These are phyloP conservation scores for Chrysanthemum seticuspe DNA, from an alignment of 129 eudicot species.

Conservation along the genomic window DNA sequence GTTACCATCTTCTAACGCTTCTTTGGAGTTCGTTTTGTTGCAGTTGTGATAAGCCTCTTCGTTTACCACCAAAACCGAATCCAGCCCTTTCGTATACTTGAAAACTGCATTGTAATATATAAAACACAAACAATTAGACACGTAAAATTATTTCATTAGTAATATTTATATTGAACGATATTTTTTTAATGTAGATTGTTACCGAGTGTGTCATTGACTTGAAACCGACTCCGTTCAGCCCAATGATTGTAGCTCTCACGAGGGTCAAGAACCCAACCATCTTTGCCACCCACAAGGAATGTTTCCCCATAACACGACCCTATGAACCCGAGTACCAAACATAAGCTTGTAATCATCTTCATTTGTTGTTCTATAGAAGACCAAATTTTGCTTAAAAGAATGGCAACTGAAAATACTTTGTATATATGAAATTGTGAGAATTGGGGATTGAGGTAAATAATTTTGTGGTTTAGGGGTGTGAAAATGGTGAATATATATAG, in stretches of 20 bases:
- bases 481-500: constrained; percentile 21
- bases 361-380: constrained; percentile 12
- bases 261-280: constrained; percentile 60
- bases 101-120: constrained; percentile 41
- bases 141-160: too few species aligned
- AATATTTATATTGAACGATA: too few species aligned
- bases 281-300: constrained; percentile 55
- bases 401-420: too few species aligned
- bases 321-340: constrained; percentile 23
- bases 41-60: constrained; percentile 51
- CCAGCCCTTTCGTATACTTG: constrained; percentile 54
- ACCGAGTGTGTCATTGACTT: constrained; percentile 51
- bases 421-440: background rate
- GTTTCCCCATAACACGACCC: constrained; percentile 33
- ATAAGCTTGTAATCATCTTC: constrained; percentile 19
- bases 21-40: constrained; percentile 44
- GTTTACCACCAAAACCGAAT: constrained; percentile 60
- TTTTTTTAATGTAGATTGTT: too few species aligned
- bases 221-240: constrained; percentile 61
- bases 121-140: background rate
- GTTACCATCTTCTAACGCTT: constrained; percentile 35
- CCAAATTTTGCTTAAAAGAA: too few species aligned
- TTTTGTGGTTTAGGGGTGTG: background rate
- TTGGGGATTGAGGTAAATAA: background rate
- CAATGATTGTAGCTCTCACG: constrained; percentile 50